These are phyloP conservation scores for Leccinum ponderosum DNA, from an alignment of 1,284 basidiomycete genomes.

Conservation along the genomic window DNA sequence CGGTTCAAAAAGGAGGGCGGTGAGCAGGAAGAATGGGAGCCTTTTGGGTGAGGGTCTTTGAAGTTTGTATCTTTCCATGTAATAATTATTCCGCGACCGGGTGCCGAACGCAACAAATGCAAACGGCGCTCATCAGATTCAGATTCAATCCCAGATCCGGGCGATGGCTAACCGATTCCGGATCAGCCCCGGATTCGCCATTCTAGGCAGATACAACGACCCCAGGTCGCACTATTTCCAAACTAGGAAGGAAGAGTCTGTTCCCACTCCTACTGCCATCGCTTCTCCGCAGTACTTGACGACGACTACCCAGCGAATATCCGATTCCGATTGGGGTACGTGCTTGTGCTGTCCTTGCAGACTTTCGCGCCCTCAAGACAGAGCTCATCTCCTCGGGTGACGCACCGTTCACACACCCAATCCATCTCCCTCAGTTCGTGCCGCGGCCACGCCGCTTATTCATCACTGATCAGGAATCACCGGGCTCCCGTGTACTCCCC, in stretches of 20 bases:
- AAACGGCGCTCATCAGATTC: slow-evolving; percentile 39
- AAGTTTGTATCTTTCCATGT: slow-evolving; percentile 35
- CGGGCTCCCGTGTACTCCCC: slow-evolving; percentile 18
- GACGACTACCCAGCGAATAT: slow-evolving; percentile 17
- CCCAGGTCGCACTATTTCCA: slow-evolving; percentile 1
- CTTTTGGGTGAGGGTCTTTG: slow-evolving; percentile 36
- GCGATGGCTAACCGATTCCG: slow-evolving; percentile 9
- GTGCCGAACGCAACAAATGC: slow-evolving; percentile 36
- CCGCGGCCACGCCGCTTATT: slow-evolving; percentile 11
- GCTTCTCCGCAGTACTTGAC: slow-evolving; percentile 27
- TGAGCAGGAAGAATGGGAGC: slow-evolving; percentile 30
- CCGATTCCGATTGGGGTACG: slow-evolving; percentile 4
- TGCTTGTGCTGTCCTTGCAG: not conserved
- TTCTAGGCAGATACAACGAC: not conserved
- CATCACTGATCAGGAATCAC: slow-evolving; percentile 8
- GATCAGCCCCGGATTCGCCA: slow-evolving; percentile 30
- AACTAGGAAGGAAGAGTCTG: not conserved
- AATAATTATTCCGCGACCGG: slow-evolving; percentile 40
- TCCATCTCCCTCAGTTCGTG: not conserved
- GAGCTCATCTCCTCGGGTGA: slow-evolving; percentile 21
- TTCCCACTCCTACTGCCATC: slow-evolving; percentile 12
- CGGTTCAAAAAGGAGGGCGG: slow-evolving; percentile 18
- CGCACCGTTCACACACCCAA: slow-evolving; percentile 4
- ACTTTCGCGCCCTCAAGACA: not conserved
- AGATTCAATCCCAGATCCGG: slow-evolving; percentile 27